Evolutionary conservation across 2,329 filamentous ascomycete genomes (phyloP).

Genomic region (Geosmithia flava): DNA sequence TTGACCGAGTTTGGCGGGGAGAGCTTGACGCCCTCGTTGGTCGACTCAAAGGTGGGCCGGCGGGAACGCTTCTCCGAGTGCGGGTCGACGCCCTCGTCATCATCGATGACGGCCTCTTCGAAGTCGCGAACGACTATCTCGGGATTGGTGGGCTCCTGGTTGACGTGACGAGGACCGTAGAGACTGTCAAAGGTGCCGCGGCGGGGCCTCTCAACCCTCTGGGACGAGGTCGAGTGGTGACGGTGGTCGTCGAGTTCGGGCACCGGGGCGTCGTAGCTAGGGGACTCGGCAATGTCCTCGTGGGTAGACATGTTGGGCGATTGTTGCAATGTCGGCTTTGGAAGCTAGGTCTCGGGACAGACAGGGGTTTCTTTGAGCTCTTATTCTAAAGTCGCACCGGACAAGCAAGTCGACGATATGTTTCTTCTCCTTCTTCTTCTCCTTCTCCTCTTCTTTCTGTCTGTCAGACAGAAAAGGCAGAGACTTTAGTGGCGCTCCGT

Average conservation of each 20-base stretch:
- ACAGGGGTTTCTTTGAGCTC: neutral
- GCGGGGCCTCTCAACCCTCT: conserved; percentile 46
- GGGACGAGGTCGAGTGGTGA: conserved; percentile 47
- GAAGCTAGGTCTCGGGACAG: neutral
- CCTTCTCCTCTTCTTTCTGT: neutral
- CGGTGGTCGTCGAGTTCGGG: conserved; percentile 84
- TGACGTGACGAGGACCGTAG: conserved; percentile 34
- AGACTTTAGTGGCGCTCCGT: neutral
- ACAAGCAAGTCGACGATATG: neutral
- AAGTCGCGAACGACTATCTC: conserved; percentile 60
- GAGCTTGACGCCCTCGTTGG: conserved; percentile 49
- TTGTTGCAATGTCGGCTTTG: conserved; percentile 6
- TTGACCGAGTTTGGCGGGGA: conserved; percentile 97
- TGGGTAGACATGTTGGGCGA: conserved; percentile 46
- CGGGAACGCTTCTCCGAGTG: conserved; percentile 31
- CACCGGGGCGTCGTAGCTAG: conserved; percentile 61
- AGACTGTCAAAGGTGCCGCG: conserved; percentile 66
- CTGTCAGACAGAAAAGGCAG: neutral
- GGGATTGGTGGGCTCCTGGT: conserved; percentile 10
- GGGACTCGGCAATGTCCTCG: conserved; percentile 41
- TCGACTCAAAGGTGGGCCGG: conserved; percentile 43
- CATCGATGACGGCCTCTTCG: conserved; percentile 62
- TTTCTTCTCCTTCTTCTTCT: neutral
- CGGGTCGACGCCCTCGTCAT: conserved; percentile 48
- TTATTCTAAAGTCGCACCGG: neutral